These are phyloP conservation scores for Pseudogymnoascus sp. DNA, from an alignment of 2,329 filamentous ascomycete species.

Conservation along the genomic window DNA sequence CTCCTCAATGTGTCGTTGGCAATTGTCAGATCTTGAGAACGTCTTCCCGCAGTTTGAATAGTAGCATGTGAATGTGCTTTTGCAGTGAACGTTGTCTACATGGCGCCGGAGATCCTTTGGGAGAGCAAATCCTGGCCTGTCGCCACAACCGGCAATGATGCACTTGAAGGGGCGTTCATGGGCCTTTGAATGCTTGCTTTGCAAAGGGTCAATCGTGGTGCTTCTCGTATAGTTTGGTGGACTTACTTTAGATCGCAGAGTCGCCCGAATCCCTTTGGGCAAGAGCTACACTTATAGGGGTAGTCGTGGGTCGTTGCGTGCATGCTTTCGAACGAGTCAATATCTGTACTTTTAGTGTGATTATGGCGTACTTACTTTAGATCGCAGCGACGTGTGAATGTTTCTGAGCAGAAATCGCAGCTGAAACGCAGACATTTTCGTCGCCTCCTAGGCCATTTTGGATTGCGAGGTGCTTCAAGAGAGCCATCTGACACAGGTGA, in stretches of 20 bases:
- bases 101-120: conserved; percentile 13
- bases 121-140: conserved; percentile 13
- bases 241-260: conserved; percentile 7
- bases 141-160: conserved; percentile 9
- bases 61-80: conserved; percentile 14
- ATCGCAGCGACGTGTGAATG: neutral
- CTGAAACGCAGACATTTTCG: neutral
- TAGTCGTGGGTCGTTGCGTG: neutral
- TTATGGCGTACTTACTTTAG: neutral
- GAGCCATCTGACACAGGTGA: neutral
- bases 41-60: conserved; percentile 11
- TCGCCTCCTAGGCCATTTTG: neutral
- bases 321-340: neutral
- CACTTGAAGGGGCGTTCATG: conserved; percentile 12
- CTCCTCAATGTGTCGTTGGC: conserved; percentile 13
- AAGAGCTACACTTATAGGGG: neutral
- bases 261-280: neutral
- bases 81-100: conserved; percentile 14
- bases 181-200: conserved; percentile 13
- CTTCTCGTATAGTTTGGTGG: neutral
- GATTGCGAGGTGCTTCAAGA: neutral
- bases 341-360: neutral
- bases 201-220: neutral
- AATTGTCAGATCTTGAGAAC: conserved; percentile 16
- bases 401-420: neutral